A percentile compares a stretch with the other conserved stretches of the same genome.
Evolutionary conservation across 2,329 filamentous ascomycete species (phyloP).

Genomic region (Fusarium sp.): DNA sequence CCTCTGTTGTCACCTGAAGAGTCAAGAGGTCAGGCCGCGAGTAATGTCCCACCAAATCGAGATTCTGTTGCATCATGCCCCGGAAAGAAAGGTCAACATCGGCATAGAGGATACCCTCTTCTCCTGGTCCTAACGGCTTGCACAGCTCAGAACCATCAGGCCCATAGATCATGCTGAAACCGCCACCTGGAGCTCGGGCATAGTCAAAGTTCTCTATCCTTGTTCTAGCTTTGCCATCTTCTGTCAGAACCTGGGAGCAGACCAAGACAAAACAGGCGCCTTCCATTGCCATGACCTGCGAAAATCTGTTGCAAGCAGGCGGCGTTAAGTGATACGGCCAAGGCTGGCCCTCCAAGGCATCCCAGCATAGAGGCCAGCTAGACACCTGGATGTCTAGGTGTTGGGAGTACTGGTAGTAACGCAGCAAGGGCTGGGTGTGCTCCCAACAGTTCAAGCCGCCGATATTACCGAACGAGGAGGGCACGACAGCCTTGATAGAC

Average conservation of each 20-base stretch:
- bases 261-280: slow-evolving; percentile 66
- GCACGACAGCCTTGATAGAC: slow-evolving; percentile 56
- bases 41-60: slow-evolving; percentile 54
- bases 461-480: slow-evolving; percentile 56
- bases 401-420: slow-evolving; percentile 60
- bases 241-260: slow-evolving; percentile 63
- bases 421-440: slow-evolving; percentile 63
- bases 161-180: slow-evolving; percentile 51
- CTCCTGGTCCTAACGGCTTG: slow-evolving; percentile 46
- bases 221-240: slow-evolving; percentile 52
- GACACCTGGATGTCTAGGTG: slow-evolving; percentile 63
- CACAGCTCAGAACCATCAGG: slow-evolving; percentile 49
- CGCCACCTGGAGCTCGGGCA: slow-evolving; percentile 46
- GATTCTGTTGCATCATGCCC: slow-evolving; percentile 49
- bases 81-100: slow-evolving; percentile 53
- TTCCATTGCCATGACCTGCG: slow-evolving; percentile 69
- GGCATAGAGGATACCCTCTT: slow-evolving; percentile 55
- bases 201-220: slow-evolving; percentile 48
- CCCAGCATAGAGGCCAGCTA: slow-evolving; percentile 58
- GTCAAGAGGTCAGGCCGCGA: slow-evolving; percentile 57
- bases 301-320: slow-evolving; percentile 52
- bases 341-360: slow-evolving; percentile 12
- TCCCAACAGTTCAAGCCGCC: slow-evolving; percentile 65
- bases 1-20: slow-evolving; percentile 28
- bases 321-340: slow-evolving; percentile 45